phyloP scores from a whole-genome alignment of 2,329 filamentous ascomycete species.

The Pseudopyrenochaeta lycopersici region DNA sequence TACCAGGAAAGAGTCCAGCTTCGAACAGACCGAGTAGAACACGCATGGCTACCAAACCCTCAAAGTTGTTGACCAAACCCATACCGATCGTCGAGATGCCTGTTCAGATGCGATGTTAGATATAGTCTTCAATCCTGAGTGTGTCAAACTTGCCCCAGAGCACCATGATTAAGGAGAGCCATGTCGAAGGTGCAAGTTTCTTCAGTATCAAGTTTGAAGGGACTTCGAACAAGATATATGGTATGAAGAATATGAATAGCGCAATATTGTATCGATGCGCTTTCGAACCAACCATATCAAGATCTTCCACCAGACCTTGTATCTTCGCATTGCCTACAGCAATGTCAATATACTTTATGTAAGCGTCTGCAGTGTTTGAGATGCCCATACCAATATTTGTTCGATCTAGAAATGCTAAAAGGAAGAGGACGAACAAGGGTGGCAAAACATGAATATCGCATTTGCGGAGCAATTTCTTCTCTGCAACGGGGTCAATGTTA shows the following conservation, averaged over 20 bases:
- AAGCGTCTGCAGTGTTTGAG: no score
- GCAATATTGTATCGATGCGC: slow-evolving; percentile 47
- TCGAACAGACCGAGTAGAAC: slow-evolving; percentile 50
- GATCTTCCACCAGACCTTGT: no score
- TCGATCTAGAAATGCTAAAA: no score
- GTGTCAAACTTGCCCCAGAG: slow-evolving; percentile 42
- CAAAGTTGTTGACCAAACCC: slow-evolving; percentile 58
- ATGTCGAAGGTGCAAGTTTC: slow-evolving; percentile 49
- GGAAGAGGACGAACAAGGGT: no score
- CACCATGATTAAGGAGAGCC: slow-evolving; percentile 50
- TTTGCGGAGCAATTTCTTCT: slow-evolving; percentile 59
- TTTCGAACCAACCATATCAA: slow-evolving; percentile 47
- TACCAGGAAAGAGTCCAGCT: slow-evolving; percentile 47
- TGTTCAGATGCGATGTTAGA: slow-evolving; percentile 4
- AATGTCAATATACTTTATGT: no score
- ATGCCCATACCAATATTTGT: no score
- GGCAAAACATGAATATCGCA: slow-evolving; percentile 42
- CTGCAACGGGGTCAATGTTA: slow-evolving; percentile 47
- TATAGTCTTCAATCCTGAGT: not conserved
- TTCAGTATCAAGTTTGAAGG: slow-evolving; percentile 52
- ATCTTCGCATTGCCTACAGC: no score
- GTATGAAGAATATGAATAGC: slow-evolving; percentile 50
- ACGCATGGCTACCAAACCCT: slow-evolving; percentile 58
- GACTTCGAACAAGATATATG: slow-evolving; percentile 49
- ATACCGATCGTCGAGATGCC: slow-evolving; percentile 53